Conservation (phyloP, 2,329 filamentous ascomycete genomes). For the Ustulina deusta region DNA sequence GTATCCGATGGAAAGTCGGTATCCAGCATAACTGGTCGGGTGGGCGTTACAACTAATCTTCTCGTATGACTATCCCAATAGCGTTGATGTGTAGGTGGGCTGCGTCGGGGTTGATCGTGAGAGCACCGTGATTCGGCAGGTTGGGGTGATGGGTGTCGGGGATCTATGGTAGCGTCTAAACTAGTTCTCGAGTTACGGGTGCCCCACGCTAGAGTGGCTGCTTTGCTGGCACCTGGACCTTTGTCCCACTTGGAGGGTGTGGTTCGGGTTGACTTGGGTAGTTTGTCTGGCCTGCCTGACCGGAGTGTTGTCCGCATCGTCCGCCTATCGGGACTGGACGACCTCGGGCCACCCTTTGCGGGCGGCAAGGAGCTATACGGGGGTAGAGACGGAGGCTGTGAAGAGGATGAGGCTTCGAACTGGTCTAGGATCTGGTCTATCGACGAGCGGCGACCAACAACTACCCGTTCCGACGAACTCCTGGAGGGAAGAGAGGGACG, state of each 20-base stretch:
- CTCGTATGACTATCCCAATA: constrained; percentile 69
- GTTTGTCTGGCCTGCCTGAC: constrained; percentile 61
- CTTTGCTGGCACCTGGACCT: constrained; percentile 69
- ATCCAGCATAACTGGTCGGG: constrained; percentile 48
- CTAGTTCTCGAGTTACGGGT: constrained; percentile 54
- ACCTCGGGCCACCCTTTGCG: constrained; percentile 57
- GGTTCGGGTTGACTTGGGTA: constrained; percentile 55
- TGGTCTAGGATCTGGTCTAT: constrained; percentile 45
- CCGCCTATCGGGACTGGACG: constrained; percentile 71
- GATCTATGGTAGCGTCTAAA: constrained; percentile 47
- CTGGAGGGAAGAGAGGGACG: constrained; percentile 68
- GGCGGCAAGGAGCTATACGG: constrained; percentile 50
- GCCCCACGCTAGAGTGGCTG: constrained; percentile 73
- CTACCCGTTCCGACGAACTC: constrained; percentile 63
- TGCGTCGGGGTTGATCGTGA: constrained; percentile 48
- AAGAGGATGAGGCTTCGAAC: constrained; percentile 46
- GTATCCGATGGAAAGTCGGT: constrained; percentile 48
- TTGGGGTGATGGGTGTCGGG: constrained; percentile 32
- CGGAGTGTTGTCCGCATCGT: constrained; percentile 72
- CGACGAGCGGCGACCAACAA: constrained; percentile 52
- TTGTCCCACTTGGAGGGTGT: constrained; percentile 59
- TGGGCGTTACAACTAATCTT: constrained; percentile 59
- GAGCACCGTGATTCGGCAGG: constrained; percentile 49
- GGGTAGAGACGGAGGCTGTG: constrained; percentile 47
- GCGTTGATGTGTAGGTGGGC: constrained; percentile 50